Conservation (phyloP, 2,329 filamentous ascomycete genomes). For the Aspergillus sp. region DNA sequence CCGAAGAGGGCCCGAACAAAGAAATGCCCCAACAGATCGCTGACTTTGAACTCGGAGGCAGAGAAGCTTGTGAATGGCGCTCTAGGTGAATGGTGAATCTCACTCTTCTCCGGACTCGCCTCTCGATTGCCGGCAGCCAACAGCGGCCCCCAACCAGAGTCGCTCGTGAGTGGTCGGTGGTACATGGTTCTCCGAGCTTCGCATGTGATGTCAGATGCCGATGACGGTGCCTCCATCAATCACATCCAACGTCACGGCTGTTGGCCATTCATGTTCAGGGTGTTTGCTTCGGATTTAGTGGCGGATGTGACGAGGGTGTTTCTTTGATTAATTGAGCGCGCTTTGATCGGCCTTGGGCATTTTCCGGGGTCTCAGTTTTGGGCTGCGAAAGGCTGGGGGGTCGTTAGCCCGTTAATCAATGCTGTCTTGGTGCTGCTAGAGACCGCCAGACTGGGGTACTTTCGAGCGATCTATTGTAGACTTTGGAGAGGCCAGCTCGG, state of each 20-base stretch:
- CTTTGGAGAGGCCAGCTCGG: not conserved
- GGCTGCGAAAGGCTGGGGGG: not conserved
- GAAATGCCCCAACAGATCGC: not conserved
- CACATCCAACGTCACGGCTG: not conserved
- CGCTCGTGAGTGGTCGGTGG: not conserved
- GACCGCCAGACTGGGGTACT: not conserved
- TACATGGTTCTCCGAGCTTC: constrained; percentile 2
- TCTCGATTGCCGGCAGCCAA: not conserved
- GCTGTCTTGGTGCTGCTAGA: not conserved
- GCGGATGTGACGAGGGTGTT: not conserved
- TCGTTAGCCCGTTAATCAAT: not conserved
- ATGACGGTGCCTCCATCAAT: not conserved
- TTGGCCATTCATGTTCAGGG: not conserved
- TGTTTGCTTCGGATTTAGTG: not conserved
- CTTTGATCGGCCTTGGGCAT: not conserved
- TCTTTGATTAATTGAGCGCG: not conserved
- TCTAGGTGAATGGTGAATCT: not conserved
- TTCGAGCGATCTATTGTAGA: not conserved
- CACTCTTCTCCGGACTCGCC: not conserved
- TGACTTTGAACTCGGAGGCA: not conserved
- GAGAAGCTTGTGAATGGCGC: not conserved
- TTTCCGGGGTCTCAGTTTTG: not conserved
- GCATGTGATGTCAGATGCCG: constrained; percentile 11
- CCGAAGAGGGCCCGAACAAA: not conserved
- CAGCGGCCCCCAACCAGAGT: not conserved